These are phyloP conservation scores for Diutina neorugosa DNA, from an alignment of 1,139 yeast genomes.

Conservation along the genomic window DNA sequence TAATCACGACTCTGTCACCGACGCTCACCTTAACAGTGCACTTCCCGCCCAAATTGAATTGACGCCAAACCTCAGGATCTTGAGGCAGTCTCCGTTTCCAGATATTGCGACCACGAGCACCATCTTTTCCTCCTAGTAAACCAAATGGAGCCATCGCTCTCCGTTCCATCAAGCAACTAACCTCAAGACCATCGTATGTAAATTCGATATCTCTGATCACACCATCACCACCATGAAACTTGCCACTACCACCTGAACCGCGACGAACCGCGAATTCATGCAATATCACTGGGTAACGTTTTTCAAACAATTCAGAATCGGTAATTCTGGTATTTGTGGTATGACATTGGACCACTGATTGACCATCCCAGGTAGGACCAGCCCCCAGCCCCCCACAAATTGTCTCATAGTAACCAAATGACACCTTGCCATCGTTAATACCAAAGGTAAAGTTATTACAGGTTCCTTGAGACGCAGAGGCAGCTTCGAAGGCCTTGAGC, in stretches of 20 bases:
- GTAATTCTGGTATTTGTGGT: constrained; percentile 66
- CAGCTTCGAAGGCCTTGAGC: constrained; percentile 45
- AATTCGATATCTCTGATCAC: constrained; percentile 52
- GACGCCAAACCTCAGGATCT: constrained; percentile 12
- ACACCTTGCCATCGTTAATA: constrained; percentile 21
- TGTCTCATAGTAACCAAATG: constrained; percentile 65
- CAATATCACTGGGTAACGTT: constrained; percentile 53
- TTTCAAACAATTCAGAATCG: constrained; percentile 56
- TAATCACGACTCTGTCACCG: constrained; percentile 32
- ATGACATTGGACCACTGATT: constrained; percentile 54
- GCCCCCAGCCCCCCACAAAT: constrained; percentile 68
- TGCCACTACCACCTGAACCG: constrained; percentile 49
- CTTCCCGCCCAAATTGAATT: constrained; percentile 29
- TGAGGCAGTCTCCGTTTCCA: constrained; percentile 29
- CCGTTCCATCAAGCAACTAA: constrained; percentile 50
- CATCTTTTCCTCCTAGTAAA: constrained; percentile 46
- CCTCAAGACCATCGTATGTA: constrained; percentile 34
- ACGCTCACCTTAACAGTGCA: constrained; percentile 25
- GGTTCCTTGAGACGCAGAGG: constrained; percentile 71
- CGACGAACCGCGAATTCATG: constrained; percentile 40
- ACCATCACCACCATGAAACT: constrained; percentile 48
- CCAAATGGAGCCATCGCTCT: constrained; percentile 52
- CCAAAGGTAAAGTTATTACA: constrained; percentile 69
- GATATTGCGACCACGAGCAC: constrained; percentile 45
- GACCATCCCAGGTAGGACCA: constrained; percentile 50